These are phyloP conservation scores for Aspergillus transmontanensis DNA, from an alignment of 2,329 filamentous ascomycete genomes.

Conservation along the genomic window DNA sequence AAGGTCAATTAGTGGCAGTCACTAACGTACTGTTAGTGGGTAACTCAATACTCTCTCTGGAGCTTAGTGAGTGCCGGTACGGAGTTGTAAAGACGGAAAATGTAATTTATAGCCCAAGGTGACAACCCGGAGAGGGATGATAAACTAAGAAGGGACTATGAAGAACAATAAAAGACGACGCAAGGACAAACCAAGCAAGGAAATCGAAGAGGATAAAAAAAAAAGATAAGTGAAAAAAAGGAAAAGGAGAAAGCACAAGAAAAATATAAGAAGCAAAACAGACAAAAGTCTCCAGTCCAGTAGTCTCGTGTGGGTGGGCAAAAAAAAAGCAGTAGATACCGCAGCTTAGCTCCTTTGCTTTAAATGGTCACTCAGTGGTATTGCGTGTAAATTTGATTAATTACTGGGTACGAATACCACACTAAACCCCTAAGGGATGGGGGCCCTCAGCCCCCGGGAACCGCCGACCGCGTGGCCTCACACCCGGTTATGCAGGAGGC, in stretches of 20 bases:
- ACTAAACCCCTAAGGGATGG: not conserved
- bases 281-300: not conserved
- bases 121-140: not conserved
- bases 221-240: slow-evolving; percentile 7
- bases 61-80: slow-evolving; percentile 4
- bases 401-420: slow-evolving; percentile 2
- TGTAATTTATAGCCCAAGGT: not conserved
- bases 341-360: not conserved
- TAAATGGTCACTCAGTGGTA: not conserved
- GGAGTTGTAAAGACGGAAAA: not conserved
- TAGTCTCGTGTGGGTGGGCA: not conserved
- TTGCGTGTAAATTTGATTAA: not conserved
- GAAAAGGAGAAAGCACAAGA: slow-evolving; percentile 11
- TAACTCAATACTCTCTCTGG: slow-evolving; percentile 3
- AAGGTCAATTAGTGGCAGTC: slow-evolving; percentile 4
- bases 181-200: slow-evolving; percentile 2
- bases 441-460: slow-evolving; percentile 10
- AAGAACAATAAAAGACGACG: slow-evolving; percentile 7
- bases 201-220: not conserved
- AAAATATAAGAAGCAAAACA: slow-evolving; percentile 3
- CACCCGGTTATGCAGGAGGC: slow-evolving; percentile 6
- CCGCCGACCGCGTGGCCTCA: slow-evolving; percentile 11
- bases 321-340: not conserved
- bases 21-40: slow-evolving; percentile 2
- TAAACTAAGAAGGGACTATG: slow-evolving; percentile 11